A percentile compares a stretch with the other conserved stretches of the same genome.
Conservation (phyloP, 2,329 filamentous ascomycete genomes). For the Aspergillus fijiensis region DNA sequence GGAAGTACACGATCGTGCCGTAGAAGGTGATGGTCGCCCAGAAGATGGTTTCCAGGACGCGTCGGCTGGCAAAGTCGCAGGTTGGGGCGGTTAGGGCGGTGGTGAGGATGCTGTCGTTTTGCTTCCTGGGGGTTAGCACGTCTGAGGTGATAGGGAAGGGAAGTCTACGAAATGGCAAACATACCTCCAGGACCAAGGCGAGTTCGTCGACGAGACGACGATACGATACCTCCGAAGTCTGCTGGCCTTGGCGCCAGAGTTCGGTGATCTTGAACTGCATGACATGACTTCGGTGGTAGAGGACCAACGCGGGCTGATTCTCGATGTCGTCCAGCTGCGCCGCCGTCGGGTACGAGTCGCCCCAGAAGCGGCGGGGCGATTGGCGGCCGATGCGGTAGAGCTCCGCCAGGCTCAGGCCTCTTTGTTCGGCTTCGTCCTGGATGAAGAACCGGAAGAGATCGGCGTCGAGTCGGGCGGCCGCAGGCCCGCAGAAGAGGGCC, state of each 20-base stretch:
- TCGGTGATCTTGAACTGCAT: slow-evolving; percentile 28
- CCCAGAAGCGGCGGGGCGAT: slow-evolving; percentile 29
- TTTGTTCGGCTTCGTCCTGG: slow-evolving; percentile 11
- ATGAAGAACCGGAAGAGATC: slow-evolving; percentile 27
- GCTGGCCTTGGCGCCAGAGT: slow-evolving; percentile 16
- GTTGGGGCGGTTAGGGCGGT: slow-evolving; percentile 19
- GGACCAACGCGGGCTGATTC: slow-evolving; percentile 23
- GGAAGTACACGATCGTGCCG: slow-evolving; percentile 25
- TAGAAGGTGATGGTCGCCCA: slow-evolving; percentile 27
- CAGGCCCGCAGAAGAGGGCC: slow-evolving; percentile 22
- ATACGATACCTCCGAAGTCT: slow-evolving; percentile 9
- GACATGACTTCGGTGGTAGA: slow-evolving; percentile 29
- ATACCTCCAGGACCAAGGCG: slow-evolving; percentile 21
- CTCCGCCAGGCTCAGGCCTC: slow-evolving; percentile 19
- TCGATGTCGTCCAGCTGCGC: slow-evolving; percentile 30
- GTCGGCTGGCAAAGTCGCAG: slow-evolving; percentile 21
- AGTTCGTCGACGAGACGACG: slow-evolving; percentile 23
- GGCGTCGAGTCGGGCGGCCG: slow-evolving; percentile 16
- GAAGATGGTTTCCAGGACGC: slow-evolving; percentile 27
- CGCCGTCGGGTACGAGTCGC: slow-evolving; percentile 23
- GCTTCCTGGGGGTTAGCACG: slow-evolving; percentile 12
- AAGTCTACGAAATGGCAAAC: not conserved
- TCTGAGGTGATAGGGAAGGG: not conserved
- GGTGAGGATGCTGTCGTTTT: slow-evolving; percentile 24
- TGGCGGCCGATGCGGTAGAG: slow-evolving; percentile 28